phyloP scores from a whole-genome alignment of 2,329 filamentous ascomycete genomes.

The Tolypocladium pustulatum region DNA sequence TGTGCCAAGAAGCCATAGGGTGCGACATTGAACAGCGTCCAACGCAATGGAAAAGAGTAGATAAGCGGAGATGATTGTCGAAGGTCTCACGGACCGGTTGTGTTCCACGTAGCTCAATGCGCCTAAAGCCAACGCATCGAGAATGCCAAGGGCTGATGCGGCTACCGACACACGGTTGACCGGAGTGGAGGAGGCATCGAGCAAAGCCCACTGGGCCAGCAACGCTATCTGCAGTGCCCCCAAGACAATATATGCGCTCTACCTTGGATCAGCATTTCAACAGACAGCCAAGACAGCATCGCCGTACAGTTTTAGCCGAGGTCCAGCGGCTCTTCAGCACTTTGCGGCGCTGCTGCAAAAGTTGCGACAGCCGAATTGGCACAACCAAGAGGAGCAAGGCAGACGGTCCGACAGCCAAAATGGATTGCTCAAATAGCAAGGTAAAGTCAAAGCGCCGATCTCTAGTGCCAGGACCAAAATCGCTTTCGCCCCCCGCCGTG shows the following conservation, averaged over 20 bases:
- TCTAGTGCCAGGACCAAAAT: background rate
- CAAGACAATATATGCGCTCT: background rate
- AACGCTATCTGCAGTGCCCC: background rate
- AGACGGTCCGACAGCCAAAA: background rate
- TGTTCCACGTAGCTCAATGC: background rate
- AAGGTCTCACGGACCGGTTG: background rate
- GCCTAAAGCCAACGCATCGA: background rate
- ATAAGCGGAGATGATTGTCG: background rate
- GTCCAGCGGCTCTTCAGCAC: background rate
- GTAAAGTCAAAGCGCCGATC: background rate
- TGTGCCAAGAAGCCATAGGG: background rate
- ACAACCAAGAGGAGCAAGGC: background rate
- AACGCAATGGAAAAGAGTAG: background rate
- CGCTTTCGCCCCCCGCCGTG: background rate
- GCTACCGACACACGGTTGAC: background rate
- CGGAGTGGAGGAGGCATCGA: background rate
- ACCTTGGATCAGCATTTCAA: background rate
- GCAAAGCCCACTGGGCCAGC: background rate
- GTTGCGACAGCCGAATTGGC: background rate
- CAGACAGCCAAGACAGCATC: too few species aligned
- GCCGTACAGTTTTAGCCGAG: background rate
- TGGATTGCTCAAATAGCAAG: background rate
- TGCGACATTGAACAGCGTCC: background rate
- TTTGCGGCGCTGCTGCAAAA: background rate
- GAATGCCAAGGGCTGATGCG: background rate